These are phyloP conservation scores for Zygosaccharomyces sapae DNA, from an alignment of 1,139 yeast genomes.

Conservation along the genomic window DNA sequence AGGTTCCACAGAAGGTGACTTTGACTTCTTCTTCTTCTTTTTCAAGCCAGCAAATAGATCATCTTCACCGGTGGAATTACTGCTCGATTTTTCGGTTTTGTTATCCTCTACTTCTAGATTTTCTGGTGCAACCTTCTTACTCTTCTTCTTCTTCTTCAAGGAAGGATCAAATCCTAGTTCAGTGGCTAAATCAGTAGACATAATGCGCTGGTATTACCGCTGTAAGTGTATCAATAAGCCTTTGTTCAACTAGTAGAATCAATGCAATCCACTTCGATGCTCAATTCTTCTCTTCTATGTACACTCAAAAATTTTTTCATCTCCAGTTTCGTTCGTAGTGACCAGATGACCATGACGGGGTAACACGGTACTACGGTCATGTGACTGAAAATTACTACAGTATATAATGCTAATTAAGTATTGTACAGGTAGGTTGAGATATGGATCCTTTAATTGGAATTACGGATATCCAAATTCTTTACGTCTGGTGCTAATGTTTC, in stretches of 20 bases:
- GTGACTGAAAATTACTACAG: conserved; percentile 1
- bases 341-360: conserved; percentile 6
- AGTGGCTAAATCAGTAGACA: conserved; percentile 38
- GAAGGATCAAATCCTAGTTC: conserved; percentile 76
- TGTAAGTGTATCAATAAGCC: not conserved
- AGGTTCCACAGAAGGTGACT: conserved; percentile 36
- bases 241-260: not conserved
- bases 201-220: conserved; percentile 7
- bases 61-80: conserved; percentile 35
- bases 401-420: not conserved
- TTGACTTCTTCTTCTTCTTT: conserved; percentile 48
- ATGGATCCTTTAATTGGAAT: not conserved
- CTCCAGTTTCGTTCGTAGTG: conserved; percentile 10
- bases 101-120: conserved; percentile 32
- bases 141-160: conserved; percentile 85
- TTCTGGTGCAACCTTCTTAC: conserved; percentile 38
- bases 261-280: not conserved
- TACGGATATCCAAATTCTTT: conserved; percentile 10
- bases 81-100: conserved; percentile 17
- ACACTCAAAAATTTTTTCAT: conserved; percentile 13
- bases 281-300: conserved; percentile 1
- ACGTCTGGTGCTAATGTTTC: not conserved
- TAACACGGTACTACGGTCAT: not conserved
- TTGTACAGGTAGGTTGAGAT: not conserved
- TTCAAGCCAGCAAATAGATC: conserved; percentile 47